A percentile compares a stretch with the other conserved stretches of the same genome.
Evolutionary conservation across 768 basidiomycete genomes (phyloP).

Genomic region (Lyophyllum semitale): DNA sequence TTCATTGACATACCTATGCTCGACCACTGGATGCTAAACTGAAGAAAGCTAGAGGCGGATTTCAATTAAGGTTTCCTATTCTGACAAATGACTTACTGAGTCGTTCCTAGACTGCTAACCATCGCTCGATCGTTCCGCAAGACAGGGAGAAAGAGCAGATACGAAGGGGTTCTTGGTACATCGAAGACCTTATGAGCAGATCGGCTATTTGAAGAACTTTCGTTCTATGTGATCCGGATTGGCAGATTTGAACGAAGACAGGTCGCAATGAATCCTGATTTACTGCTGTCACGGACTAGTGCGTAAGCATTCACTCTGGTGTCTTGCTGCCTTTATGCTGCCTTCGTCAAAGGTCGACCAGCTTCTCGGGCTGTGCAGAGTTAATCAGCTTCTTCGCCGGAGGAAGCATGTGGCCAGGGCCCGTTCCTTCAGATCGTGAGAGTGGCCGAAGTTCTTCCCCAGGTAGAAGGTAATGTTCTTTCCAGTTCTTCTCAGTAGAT

Average conservation of each 20-base stretch:
- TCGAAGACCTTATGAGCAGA: background rate
- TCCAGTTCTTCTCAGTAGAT: too few species aligned
- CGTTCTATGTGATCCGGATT: background rate
- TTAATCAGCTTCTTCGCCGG: background rate
- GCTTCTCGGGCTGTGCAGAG: background rate
- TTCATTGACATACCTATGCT: slow-evolving; percentile 2
- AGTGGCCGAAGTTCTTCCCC: too few species aligned
- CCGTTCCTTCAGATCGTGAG: background rate
- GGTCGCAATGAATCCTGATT: background rate
- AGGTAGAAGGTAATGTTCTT: too few species aligned
- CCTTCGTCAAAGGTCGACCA: background rate
- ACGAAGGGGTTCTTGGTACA: background rate
- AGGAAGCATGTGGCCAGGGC: background rate
- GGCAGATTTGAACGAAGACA: background rate
- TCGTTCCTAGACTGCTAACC: background rate
- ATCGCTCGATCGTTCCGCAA: background rate
- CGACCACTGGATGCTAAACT: slow-evolving; percentile 12
- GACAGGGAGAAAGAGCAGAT: background rate
- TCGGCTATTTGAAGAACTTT: background rate
- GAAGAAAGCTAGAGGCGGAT: background rate
- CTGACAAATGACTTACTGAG: background rate
- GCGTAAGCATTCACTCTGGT: background rate
- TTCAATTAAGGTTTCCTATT: background rate
- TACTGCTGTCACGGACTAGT: background rate
- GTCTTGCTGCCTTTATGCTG: background rate